Conservation (phyloP, 331 rosid species). For the Quercus phellos region DNA sequence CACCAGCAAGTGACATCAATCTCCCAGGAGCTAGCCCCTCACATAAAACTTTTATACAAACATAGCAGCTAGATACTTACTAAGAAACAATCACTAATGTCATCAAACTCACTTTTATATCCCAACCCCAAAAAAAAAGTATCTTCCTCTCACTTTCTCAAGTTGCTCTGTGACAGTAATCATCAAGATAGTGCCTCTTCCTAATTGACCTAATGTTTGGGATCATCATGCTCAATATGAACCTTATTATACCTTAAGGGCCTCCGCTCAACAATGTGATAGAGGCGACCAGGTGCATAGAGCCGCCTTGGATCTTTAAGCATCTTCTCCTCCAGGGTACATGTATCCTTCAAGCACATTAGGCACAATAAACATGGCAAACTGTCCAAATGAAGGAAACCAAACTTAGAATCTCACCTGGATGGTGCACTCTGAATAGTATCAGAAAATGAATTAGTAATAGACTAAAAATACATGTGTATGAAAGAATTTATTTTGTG, state of each 20-base stretch:
- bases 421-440: constrained; percentile 8
- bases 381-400: constrained; percentile 46
- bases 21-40: not conserved
- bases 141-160: not conserved
- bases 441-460: not conserved
- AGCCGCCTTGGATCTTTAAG: constrained; percentile 89
- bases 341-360: constrained; percentile 87
- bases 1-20: not conserved
- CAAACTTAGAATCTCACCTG: constrained; percentile 17
- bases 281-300: constrained; percentile 93
- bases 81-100: not conserved
- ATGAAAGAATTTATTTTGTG: constrained; percentile 6
- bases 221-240: not conserved
- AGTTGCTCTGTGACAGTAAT: not conserved
- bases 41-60: not conserved
- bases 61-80: not conserved
- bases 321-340: constrained; percentile 79
- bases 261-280: constrained; percentile 90
- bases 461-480: constrained; percentile 11
- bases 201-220: not conserved
- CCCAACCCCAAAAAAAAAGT: not conserved
- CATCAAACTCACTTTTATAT: not conserved
- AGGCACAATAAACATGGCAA: constrained; percentile 86
- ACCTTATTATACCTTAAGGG: constrained; percentile 70
- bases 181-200: not conserved